These are phyloP conservation scores for Mrakia gelida DNA, from an alignment of 768 basidiomycete species.

Conservation along the genomic window DNA sequence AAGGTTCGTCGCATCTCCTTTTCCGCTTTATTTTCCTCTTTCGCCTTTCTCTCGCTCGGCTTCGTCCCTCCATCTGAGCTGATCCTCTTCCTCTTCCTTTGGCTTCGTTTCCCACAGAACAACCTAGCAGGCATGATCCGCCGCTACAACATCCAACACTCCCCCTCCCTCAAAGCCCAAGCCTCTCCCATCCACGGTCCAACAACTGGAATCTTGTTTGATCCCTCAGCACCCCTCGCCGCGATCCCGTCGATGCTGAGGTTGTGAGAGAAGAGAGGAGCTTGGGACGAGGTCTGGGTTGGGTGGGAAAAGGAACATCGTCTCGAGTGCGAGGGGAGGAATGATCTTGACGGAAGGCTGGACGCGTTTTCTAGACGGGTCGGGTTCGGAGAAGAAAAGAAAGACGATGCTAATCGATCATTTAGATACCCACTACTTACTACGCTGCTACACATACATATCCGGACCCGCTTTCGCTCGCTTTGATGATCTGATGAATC, in stretches of 20 bases:
- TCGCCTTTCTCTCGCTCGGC: too few relatives aligned
- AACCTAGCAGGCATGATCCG: neutral
- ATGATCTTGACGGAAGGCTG: too few relatives aligned
- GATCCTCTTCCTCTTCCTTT: neutral
- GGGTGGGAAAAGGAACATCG: too few relatives aligned
- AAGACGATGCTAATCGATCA: too few relatives aligned
- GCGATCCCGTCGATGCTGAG: neutral
- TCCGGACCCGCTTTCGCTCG: too few relatives aligned
- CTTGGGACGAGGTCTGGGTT: neutral
- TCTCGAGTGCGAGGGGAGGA: too few relatives aligned
- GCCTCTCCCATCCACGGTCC: slow-evolving; percentile 4
- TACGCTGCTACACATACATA: too few relatives aligned
- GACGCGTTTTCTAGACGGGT: too few relatives aligned
- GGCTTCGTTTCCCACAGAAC: neutral
- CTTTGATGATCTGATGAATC: too few relatives aligned
- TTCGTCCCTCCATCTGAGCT: neutral
- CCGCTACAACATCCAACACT: neutral
- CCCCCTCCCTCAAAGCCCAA: neutral
- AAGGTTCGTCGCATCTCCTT: neutral
- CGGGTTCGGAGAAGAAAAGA: too few relatives aligned
- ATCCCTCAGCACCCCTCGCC: neutral
- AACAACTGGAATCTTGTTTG: neutral
- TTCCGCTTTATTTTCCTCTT: too few relatives aligned
- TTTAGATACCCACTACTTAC: too few relatives aligned
- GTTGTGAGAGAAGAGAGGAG: neutral